Conservation (phyloP, 2,329 filamentous ascomycete genomes). For the Arthrobotrys entomopaga region DNA sequence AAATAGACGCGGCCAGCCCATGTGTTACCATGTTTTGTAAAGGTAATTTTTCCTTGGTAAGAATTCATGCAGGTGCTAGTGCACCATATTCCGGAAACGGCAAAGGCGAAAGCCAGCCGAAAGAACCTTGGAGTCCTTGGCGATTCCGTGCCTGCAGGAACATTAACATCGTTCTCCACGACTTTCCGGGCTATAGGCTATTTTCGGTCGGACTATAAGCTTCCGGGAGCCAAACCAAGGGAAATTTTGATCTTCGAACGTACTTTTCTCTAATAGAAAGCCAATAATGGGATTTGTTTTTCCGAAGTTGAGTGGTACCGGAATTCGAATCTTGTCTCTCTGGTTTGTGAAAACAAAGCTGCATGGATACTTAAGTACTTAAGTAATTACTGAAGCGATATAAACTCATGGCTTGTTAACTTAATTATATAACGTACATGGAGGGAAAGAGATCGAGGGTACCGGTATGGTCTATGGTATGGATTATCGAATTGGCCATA, state of each 20-base stretch:
- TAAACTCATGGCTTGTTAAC: too few species aligned
- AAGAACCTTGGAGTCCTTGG: not conserved
- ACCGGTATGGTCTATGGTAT: too few species aligned
- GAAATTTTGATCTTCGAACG: not conserved
- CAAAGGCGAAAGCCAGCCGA: slow-evolving; percentile 20
- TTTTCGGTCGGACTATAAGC: slow-evolving; percentile 53
- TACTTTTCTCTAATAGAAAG: too few species aligned
- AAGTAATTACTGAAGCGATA: too few species aligned
- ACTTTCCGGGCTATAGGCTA: slow-evolving; percentile 37
- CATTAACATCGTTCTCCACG: slow-evolving; percentile 29
- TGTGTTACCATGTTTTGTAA: slow-evolving; percentile 1
- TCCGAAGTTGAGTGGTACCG: too few species aligned
- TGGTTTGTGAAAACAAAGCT: slow-evolving; percentile 21
- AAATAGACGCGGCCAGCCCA: not conserved
- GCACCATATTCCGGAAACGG: slow-evolving; percentile 53
- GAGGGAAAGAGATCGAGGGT: too few species aligned
- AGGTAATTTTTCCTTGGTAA: not conserved
- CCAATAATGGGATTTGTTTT: too few species aligned
- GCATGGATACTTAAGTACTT: too few species aligned
- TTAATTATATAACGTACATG: too few species aligned
- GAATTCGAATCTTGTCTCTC: too few species aligned
- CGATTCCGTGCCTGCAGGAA: slow-evolving; percentile 31
- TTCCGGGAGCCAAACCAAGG: slow-evolving; percentile 32
- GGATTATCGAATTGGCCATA: too few species aligned
- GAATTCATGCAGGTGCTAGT: slow-evolving; percentile 6